These are phyloP conservation scores for Hordeum marinum DNA, from an alignment of 176 grass and related monocot genomes.

Conservation along the genomic window DNA sequence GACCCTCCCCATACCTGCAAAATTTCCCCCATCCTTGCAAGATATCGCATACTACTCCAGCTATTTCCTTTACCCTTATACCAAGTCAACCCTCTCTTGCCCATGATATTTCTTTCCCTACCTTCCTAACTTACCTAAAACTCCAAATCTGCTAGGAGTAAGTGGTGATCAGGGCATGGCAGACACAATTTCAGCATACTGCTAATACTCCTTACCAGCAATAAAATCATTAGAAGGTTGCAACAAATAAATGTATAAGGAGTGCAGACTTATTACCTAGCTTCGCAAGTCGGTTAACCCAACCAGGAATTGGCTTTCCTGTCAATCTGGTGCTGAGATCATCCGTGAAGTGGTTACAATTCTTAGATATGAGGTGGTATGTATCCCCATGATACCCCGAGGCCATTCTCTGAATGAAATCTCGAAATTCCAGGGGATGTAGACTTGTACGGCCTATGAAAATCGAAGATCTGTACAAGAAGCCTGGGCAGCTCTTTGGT, in stretches of 20 bases:
- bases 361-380: slow-evolving; percentile 98
- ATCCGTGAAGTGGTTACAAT: slow-evolving; percentile 95
- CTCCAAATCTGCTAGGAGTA: background rate
- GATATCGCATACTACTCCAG: background rate
- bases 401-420: slow-evolving; percentile 72
- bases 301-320: slow-evolving; percentile 71
- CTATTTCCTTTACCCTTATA: background rate
- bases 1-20: background rate
- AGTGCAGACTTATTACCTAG: slow-evolving; percentile 57
- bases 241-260: background rate
- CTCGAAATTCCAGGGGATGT: slow-evolving; percentile 52
- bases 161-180: background rate
- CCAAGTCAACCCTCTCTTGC: background rate
- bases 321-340: slow-evolving; percentile 76
- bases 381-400: slow-evolving; percentile 87
- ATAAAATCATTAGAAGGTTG: slow-evolving; percentile 6
- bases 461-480: slow-evolving; percentile 78
- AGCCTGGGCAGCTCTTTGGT: slow-evolving; percentile 82
- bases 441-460: slow-evolving; percentile 60
- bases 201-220: background rate
- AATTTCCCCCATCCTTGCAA: background rate
- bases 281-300: slow-evolving; percentile 90
- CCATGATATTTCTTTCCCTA: background rate
- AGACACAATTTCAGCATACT: background rate
- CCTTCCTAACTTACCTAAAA: slow-evolving; percentile 15